These are phyloP conservation scores for Pythium aphanidermatum DNA, from an alignment of 352 stramenopile species.

Conservation along the genomic window DNA sequence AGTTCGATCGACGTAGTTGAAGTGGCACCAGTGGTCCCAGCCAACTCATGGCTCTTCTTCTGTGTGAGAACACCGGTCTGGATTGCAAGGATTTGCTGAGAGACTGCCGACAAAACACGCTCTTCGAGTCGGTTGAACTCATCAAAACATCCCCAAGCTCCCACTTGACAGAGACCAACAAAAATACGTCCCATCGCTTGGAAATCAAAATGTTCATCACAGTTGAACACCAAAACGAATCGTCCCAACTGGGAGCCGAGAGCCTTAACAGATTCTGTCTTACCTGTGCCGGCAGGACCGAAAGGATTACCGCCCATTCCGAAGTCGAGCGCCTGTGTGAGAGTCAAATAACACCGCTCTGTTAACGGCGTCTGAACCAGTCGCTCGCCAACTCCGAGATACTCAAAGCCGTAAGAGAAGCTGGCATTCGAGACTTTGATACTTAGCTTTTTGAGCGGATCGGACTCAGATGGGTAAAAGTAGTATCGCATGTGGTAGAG, in stretches of 20 bases:
- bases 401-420: slow-evolving; percentile 99
- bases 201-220: slow-evolving; percentile 99
- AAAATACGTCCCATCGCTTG: slow-evolving; percentile 99
- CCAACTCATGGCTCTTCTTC: slow-evolving; percentile 50
- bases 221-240: slow-evolving; percentile 99
- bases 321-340: slow-evolving; percentile 99
- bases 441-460: slow-evolving; percentile 90
- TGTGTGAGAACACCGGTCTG: slow-evolving; percentile 94
- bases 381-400: slow-evolving; percentile 98
- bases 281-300: slow-evolving; percentile 98
- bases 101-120: slow-evolving; percentile 98
- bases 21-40: slow-evolving; percentile 18
- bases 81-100: slow-evolving; percentile 99
- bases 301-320: slow-evolving; percentile 98
- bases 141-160: slow-evolving; percentile 99
- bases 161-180: slow-evolving; percentile 98
- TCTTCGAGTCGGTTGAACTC: slow-evolving; percentile 99
- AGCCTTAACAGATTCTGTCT: slow-evolving; percentile 99
- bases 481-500: slow-evolving; percentile 99
- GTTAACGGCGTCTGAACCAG: slow-evolving; percentile 99
- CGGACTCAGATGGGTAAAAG: slow-evolving; percentile 80
- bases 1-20: slow-evolving; percentile 88
- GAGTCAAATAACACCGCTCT: slow-evolving; percentile 98
- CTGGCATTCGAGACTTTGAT: slow-evolving; percentile 98
- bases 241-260: slow-evolving; percentile 97